Base-by-base conservation (phyloP, 495 filamentous ascomycete genomes). In the Recurvomyces mirabilis region DNA sequence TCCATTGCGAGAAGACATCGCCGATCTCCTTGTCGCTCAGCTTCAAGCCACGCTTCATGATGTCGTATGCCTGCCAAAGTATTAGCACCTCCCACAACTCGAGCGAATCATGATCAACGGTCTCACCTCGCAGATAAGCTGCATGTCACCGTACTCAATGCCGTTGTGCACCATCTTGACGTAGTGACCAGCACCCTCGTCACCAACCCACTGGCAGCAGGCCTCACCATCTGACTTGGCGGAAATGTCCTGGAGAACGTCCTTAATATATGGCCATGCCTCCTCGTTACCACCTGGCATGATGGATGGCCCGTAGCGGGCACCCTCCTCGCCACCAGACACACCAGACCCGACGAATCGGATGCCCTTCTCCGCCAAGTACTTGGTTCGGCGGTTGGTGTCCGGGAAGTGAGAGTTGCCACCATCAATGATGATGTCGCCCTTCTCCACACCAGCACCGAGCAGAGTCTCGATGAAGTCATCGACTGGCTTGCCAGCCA, bases 121-220 rank as follows among this genome's bases (percentile, higher is more conserved):
- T n/a, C 72, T 34, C 66, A 95, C 91, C 81, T 98, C 91, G 68
- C 83, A 93, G 66, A 98, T 98, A 63, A 98, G 72, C 75, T 98
- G 91, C 91, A 98, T 98, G 68, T 98, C 91, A 80, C 91, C 91
- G 63, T 98, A 98, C 71, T 98, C 91, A 60, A 98, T 98, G 76
- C 91, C 91, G 66, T 98, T 98, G 81, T 98, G 91, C 47, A 98
- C 91, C 93, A 98, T 98, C 82, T 98, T 98, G 72, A 98, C 88
- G 74, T 94, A 98, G 77, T 98, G 91, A 49, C 91, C 91, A 62
- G 91, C 81, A 74, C 91, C 91, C 64, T 94, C 87, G 72, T 98
- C 91, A 73, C 91, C 91, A 54, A 96, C 91, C 91, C 91, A 98
- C 68, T 98, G 88, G 64, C 91, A 98, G 77, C 91, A 98, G 32